Evolutionary conservation across 257 asterid species (phyloP).

Genomic region (Nicotiana obtusifolia): DNA sequence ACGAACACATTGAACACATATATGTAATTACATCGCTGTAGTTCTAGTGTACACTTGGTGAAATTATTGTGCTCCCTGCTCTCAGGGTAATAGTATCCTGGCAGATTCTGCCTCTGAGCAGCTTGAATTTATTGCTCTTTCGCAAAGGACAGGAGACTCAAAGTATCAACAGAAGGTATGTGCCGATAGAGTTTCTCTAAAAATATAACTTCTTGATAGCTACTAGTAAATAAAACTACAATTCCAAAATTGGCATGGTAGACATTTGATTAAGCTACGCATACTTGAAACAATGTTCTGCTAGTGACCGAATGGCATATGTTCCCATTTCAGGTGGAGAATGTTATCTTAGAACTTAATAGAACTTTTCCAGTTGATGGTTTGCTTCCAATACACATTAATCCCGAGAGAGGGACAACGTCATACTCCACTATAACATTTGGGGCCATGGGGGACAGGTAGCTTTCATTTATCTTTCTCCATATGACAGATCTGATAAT

Average conservation of each 20-base stretch:
- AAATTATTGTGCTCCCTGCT: conserved; percentile 12
- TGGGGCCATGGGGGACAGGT: conserved; percentile 99
- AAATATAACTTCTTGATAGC: neutral
- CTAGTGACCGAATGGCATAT: conserved; percentile 12
- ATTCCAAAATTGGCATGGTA: neutral
- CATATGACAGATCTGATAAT: neutral
- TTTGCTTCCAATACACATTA: conserved; percentile 86
- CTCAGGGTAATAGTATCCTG: conserved; percentile 88
- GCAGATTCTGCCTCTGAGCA: conserved; percentile 99
- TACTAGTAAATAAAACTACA: neutral
- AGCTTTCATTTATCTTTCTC: neutral
- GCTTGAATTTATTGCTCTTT: conserved; percentile 96
- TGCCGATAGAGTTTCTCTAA: neutral
- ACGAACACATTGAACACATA: neutral
- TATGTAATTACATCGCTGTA: neutral
- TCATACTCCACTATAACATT: conserved; percentile 85
- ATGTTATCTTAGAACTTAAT: conserved; percentile 73
- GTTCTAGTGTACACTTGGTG: neutral
- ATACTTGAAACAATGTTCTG: neutral
- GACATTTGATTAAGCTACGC: neutral
- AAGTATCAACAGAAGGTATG: conserved; percentile 86
- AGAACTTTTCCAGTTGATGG: conserved; percentile 91
- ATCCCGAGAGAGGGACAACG: conserved; percentile 57
- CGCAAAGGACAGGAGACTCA: conserved; percentile 90
- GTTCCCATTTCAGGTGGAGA: conserved; percentile 67